Base-by-base conservation (phyloP, 179 eudicot species). In the Actinidia chinensis region DNA sequence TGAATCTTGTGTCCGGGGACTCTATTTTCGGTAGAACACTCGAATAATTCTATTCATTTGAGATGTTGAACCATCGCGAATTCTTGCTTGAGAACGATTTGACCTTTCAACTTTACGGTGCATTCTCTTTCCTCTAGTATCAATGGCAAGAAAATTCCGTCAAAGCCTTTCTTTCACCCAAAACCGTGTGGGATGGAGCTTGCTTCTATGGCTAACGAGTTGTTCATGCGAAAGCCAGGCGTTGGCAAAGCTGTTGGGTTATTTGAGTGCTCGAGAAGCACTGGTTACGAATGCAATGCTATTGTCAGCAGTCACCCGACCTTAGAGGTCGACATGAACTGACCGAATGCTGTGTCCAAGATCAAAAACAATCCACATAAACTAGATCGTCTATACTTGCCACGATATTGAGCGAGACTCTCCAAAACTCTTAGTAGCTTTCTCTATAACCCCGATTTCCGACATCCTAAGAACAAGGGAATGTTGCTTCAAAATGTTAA, bases 371-470 rank as follows among this genome's bases (percentile, higher is more conserved):
- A 69, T 91, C 93, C 76, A 90, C 90, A 36, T 87, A 90, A 20
- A 89, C 78, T 15, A 91, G 84, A 73, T 91, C 91, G 72, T 91
- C 96, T 22, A 91, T 90, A 5, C 96, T 89, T n/a, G 93, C 93
- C 22, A 90, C 80, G 8, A 91, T 85, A 71, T 91, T 91, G 71
- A 84, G 96, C 96, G 33, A 91, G 78, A 84, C 96, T 88, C 89
- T 91, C 96, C 50, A 91, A 74, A 44, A 91, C 93, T 83, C 96
- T 81, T 4, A 91, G 88, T 90, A 91, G 82, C 96, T 87, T n/a
- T n/a, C 85, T 91, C 96, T 13, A 91, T 71, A 28, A 91, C 86
- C 50, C n/a, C n/a, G 96, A 87, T 79, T 91, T 91, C 96, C 96
- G 12, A 91, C 90, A 82, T 91, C 96, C 96, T 91, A 66, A 13